Percentiles rank a stretch among this genome's conserved stretches.
phyloP scores from a whole-genome alignment of 1,139 yeast species.

The Suhomyces ambrosiae region DNA sequence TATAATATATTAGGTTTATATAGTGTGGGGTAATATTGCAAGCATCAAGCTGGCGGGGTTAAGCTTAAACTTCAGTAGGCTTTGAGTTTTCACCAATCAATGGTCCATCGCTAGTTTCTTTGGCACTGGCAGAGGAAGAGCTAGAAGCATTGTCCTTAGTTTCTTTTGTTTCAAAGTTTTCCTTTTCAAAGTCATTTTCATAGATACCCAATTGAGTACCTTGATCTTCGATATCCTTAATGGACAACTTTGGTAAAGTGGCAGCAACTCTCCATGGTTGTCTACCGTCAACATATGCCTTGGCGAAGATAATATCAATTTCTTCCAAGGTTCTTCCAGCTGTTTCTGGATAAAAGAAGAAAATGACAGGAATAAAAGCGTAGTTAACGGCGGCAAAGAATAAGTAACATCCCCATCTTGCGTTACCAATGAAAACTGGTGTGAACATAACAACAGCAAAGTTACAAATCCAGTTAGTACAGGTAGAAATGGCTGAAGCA shows the following conservation, averaged over 20 bases:
- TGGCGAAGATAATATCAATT: conserved; percentile 29
- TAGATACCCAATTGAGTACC: conserved; percentile 51
- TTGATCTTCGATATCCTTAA: conserved; percentile 50
- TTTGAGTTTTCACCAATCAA: conserved; percentile 13
- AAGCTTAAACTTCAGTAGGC: conserved; percentile 14
- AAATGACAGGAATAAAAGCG: conserved; percentile 28
- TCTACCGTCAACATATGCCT: conserved; percentile 46
- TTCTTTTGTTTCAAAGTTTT: conserved; percentile 34
- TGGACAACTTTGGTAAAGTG: conserved; percentile 48
- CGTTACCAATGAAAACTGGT: conserved; percentile 49
- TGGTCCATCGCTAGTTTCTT: conserved; percentile 19
- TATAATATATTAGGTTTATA: conserved; percentile 3
- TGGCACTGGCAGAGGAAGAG: conserved; percentile 20
- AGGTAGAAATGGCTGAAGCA: conserved; percentile 52
- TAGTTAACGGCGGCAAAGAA: conserved; percentile 30
- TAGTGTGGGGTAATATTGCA: conserved; percentile 1
- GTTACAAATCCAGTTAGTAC: conserved; percentile 54
- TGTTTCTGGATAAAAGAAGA: conserved; percentile 36
- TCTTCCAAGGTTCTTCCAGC: conserved; percentile 37
- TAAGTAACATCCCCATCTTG: conserved; percentile 47
- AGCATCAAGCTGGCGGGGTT: conserved; percentile 5
- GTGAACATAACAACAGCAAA: conserved; percentile 58
- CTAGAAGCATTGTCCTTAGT: conserved; percentile 32
- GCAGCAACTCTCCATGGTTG: conserved; percentile 56
- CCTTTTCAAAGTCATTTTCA: conserved; percentile 42